These are phyloP conservation scores for Xylaria flabelliformis DNA, from an alignment of 495 filamentous ascomycete species.

Conservation along the genomic window DNA sequence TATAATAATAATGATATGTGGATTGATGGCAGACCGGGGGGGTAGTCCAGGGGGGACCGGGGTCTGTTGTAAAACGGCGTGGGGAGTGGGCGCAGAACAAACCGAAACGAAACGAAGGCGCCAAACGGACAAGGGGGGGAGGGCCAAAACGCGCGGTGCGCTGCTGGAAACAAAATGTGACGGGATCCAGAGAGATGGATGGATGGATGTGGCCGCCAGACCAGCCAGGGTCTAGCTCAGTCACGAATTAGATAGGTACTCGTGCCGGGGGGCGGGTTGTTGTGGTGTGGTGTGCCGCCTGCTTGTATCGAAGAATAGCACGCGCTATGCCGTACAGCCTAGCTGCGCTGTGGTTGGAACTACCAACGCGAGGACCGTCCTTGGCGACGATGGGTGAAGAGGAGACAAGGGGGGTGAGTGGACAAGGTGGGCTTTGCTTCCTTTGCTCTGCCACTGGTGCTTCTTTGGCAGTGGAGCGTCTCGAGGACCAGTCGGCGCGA, in stretches of 20 bases:
- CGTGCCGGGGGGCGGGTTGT: constrained; percentile 6
- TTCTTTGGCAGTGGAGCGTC: constrained; percentile 21
- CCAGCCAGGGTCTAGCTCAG: constrained; percentile 1
- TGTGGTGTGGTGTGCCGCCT: neutral
- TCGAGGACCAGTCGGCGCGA: constrained; percentile 24
- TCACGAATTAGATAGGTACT: constrained; percentile 8
- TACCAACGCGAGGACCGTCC: neutral
- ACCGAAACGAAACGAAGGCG: constrained; percentile 28
- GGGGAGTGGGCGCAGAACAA: constrained; percentile 28
- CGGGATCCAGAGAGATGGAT: constrained; percentile 31
- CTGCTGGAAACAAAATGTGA: constrained; percentile 30
- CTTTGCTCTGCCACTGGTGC: neutral
- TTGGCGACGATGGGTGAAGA: constrained; percentile 1
- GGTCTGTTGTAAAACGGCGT: constrained; percentile 30
- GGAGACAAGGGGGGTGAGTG: constrained; percentile 2
- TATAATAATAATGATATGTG: constrained; percentile 24
- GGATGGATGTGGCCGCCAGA: constrained; percentile 22
- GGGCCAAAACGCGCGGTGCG: constrained; percentile 30
- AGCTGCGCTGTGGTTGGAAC: neutral
- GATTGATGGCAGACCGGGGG: constrained; percentile 27
- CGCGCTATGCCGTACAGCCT: constrained; percentile 5
- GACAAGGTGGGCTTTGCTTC: neutral
- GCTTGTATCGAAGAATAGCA: constrained; percentile 8
- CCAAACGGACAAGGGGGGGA: constrained; percentile 31
- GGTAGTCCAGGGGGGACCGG: constrained; percentile 31